Conservation (phyloP, 495 filamentous ascomycete species). For the Xylaria grammica region DNA sequence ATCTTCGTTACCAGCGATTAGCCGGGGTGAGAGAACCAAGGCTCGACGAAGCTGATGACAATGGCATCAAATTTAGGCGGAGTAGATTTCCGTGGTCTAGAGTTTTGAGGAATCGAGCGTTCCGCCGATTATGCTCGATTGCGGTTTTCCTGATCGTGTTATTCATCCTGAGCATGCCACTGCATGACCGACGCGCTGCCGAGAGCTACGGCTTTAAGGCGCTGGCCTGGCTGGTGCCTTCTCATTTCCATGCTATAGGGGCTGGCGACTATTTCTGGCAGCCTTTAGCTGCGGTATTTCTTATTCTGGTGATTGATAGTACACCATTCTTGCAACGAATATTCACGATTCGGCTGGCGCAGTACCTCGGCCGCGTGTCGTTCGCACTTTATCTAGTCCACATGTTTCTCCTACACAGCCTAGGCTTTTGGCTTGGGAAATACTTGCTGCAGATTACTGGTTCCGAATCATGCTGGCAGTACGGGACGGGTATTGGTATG, state of each 20-base stretch:
- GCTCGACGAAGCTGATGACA: neutral
- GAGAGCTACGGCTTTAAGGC: slow-evolving; percentile 38
- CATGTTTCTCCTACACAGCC: slow-evolving; percentile 57
- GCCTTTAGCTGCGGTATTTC: slow-evolving; percentile 57
- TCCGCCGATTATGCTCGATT: neutral
- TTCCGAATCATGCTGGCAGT: slow-evolving; percentile 14
- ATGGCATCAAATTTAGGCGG: neutral
- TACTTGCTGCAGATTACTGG: slow-evolving; percentile 9
- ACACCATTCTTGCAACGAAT: slow-evolving; percentile 53
- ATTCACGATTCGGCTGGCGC: slow-evolving; percentile 63
- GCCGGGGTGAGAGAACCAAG: neutral
- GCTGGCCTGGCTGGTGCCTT: slow-evolving; percentile 52
- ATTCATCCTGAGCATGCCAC: slow-evolving; percentile 27
- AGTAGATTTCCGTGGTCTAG: neutral
- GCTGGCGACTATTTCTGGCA: slow-evolving; percentile 57
- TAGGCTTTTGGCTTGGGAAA: slow-evolving; percentile 42
- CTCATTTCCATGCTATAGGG: slow-evolving; percentile 54
- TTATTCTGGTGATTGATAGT: slow-evolving; percentile 58
- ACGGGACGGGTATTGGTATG: slow-evolving; percentile 16
- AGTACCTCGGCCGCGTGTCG: slow-evolving; percentile 68
- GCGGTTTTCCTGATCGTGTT: slow-evolving; percentile 6
- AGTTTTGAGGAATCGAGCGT: no score
- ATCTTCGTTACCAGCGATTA: slow-evolving; percentile 1
- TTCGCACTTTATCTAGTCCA: slow-evolving; percentile 71
- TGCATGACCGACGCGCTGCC: slow-evolving; percentile 6